Conservation (phyloP, 2,329 filamentous ascomycete species). For the Teratosphaeria viscida region DNA sequence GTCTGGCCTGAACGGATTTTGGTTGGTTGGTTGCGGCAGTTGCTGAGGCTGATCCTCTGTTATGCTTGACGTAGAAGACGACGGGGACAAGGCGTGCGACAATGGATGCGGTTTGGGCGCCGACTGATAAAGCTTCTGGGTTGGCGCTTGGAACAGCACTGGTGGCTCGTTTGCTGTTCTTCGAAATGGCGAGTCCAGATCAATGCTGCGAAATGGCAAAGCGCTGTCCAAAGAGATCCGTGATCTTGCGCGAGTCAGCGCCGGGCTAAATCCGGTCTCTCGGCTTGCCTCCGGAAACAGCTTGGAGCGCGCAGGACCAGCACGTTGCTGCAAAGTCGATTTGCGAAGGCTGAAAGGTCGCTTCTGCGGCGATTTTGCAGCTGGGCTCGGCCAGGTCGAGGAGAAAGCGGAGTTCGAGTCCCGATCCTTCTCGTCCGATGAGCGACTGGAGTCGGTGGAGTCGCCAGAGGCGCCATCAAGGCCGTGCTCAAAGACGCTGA, state of each 20-base stretch:
- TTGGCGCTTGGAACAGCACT: conserved; percentile 25
- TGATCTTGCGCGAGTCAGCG: conserved; percentile 35
- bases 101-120: conserved; percentile 60
- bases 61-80: conserved; percentile 70
- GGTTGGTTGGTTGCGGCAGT: not conserved
- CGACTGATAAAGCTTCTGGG: conserved; percentile 24
- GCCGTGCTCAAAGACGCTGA: conserved; percentile 67
- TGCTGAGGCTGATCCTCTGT: conserved; percentile 39
- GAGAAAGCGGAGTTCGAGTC: conserved; percentile 25
- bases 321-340: conserved; percentile 78
- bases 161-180: conserved; percentile 55
- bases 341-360: conserved; percentile 49
- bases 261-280: conserved; percentile 17
- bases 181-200: conserved; percentile 52
- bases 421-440: conserved; percentile 21
- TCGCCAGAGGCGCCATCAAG: conserved; percentile 20
- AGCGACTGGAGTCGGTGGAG: conserved; percentile 10
- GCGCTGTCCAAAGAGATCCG: conserved; percentile 74
- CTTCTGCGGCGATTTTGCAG: conserved; percentile 21
- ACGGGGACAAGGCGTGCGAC: conserved; percentile 76
- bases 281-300: conserved; percentile 26
- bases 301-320: conserved; percentile 38
- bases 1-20: conserved; percentile 27
- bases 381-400: conserved; percentile 22
- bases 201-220: conserved; percentile 52